Evolutionary conservation across 495 filamentous ascomycete genomes (phyloP).

Genomic region (Talaromyces liani): DNA sequence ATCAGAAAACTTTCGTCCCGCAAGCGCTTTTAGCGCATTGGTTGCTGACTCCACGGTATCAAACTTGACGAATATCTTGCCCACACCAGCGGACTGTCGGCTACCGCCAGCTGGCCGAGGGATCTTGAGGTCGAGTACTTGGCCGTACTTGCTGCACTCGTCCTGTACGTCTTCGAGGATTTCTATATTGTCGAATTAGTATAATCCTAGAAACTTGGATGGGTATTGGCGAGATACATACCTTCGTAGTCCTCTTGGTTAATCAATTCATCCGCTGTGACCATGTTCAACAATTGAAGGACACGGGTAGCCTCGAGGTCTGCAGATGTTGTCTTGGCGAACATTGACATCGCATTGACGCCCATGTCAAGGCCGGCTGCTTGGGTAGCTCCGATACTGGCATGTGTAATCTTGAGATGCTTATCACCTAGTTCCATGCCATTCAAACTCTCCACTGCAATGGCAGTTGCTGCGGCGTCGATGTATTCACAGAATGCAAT

Average conservation of each 20-base stretch:
- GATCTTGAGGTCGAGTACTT: conserved; percentile 78
- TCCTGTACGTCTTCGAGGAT: conserved; percentile 88
- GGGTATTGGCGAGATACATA: conserved; percentile 24
- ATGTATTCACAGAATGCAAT: conserved; percentile 95
- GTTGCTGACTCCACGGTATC: conserved; percentile 71
- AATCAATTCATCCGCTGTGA: conserved; percentile 90
- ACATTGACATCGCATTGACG: conserved; percentile 98
- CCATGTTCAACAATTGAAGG: conserved; percentile 93
- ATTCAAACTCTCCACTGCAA: conserved; percentile 86
- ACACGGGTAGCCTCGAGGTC: conserved; percentile 73
- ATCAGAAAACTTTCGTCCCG: conserved; percentile 90
- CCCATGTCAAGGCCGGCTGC: conserved; percentile 86
- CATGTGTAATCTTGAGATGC: conserved; percentile 74
- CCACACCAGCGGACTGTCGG: conserved; percentile 77
- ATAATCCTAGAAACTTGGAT: neutral
- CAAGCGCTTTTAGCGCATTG: conserved; percentile 75
- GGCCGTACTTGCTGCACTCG: conserved; percentile 87
- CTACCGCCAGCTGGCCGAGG: conserved; percentile 78
- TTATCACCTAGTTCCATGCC: conserved; percentile 87
- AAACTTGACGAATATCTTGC: conserved; percentile 96
- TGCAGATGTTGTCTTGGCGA: conserved; percentile 81
- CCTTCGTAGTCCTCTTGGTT: conserved; percentile 92
- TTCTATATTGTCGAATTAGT: conserved; percentile 48
- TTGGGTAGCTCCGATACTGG: conserved; percentile 88
- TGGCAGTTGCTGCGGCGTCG: conserved; percentile 67